These are phyloP conservation scores for Microcera coccophila DNA, from an alignment of 2,329 filamentous ascomycete genomes.

Conservation along the genomic window DNA sequence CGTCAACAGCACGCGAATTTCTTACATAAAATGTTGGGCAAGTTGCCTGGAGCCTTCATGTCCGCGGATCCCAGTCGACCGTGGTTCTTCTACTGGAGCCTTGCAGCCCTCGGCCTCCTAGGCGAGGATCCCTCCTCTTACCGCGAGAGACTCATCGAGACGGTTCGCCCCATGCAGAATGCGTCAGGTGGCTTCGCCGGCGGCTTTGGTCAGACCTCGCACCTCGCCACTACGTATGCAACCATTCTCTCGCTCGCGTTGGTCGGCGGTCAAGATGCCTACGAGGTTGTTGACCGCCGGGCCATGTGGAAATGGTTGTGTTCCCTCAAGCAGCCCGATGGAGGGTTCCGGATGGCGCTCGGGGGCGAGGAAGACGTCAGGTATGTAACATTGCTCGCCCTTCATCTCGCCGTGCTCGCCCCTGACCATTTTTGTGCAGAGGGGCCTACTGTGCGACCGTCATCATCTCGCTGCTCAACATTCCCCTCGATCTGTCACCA, in stretches of 20 bases:
- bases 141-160: constrained; percentile 66
- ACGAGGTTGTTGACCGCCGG: constrained; percentile 73
- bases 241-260: constrained; percentile 72
- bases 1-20: constrained; percentile 60
- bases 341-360: constrained; percentile 82
- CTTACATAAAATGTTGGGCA: constrained; percentile 53
- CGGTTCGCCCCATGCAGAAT: constrained; percentile 80
- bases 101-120: constrained; percentile 70
- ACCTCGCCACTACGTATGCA: constrained; percentile 87
- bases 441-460: constrained; percentile 91
- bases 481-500: constrained; percentile 74
- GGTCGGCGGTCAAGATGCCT: constrained; percentile 70
- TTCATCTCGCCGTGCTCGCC: constrained; percentile 5
- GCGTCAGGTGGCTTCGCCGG: constrained; percentile 81
- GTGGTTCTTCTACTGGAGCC: constrained; percentile 92
- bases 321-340: constrained; percentile 77
- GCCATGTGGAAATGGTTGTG: constrained; percentile 91
- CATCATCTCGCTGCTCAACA: constrained; percentile 74
- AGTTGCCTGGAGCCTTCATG: constrained; percentile 67
- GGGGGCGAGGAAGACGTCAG: constrained; percentile 91
- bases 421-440: constrained; percentile 40
- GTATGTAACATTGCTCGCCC: constrained; percentile 39
- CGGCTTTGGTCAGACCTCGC: constrained; percentile 84
- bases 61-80: constrained; percentile 81
- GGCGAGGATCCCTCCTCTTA: constrained; percentile 70